Evolutionary conservation across 2,329 filamentous ascomycete species (phyloP).

Genomic region (Colletotrichum tropicicola): DNA sequence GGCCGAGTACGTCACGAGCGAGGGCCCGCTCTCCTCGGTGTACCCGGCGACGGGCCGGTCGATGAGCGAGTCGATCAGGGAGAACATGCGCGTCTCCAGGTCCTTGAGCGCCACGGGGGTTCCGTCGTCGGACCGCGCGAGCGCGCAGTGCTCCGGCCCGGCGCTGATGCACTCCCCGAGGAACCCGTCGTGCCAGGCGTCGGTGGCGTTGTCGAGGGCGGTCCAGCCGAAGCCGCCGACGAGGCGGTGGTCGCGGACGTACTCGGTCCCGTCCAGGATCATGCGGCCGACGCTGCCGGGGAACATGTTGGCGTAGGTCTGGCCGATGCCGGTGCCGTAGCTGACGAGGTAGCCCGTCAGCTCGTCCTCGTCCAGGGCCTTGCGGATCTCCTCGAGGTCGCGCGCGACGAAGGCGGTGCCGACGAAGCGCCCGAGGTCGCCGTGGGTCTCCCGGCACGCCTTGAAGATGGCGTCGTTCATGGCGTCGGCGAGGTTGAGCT

Average conservation of each 20-base stretch:
- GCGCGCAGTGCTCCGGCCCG: conserved; percentile 53
- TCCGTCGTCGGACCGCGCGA: conserved; percentile 45
- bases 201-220: conserved; percentile 57
- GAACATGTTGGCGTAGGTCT: conserved; percentile 61
- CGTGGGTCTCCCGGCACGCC: conserved; percentile 52
- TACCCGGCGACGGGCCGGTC: conserved; percentile 49
- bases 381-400: conserved; percentile 59
- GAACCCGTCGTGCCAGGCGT: conserved; percentile 60
- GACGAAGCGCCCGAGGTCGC: conserved; percentile 56
- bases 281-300: conserved; percentile 56
- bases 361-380: conserved; percentile 53
- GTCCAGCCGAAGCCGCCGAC: conserved; percentile 57
- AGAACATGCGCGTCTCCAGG: conserved; percentile 50
- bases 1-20: conserved; percentile 54
- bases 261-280: conserved; percentile 59
- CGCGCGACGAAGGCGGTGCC: conserved; percentile 56
- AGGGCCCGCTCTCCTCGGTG: conserved; percentile 47
- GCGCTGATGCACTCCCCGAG: conserved; percentile 59
- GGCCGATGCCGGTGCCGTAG: conserved; percentile 62
- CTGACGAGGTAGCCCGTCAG: conserved; percentile 59
- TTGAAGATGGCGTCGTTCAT: conserved; percentile 54
- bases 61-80: conserved; percentile 46
- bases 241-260: conserved; percentile 53
- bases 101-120: conserved; percentile 42
- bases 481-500: conserved; percentile 54